Base-by-base conservation (phyloP, 768 basidiomycete genomes). In the Rhodocollybia butyracea region DNA sequence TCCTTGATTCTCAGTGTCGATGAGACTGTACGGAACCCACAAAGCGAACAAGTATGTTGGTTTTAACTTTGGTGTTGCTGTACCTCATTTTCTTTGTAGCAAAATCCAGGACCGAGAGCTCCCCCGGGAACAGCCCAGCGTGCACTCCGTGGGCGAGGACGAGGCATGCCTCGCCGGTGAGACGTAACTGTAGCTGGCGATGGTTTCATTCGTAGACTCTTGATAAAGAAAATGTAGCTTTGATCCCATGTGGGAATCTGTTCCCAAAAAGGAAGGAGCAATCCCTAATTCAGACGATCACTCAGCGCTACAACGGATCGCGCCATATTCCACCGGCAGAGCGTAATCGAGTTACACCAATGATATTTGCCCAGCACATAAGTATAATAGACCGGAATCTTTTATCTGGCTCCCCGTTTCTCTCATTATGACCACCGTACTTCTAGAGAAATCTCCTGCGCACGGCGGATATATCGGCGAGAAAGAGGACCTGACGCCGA, bases 1-100 rank as follows among this genome's bases (percentile, higher is more conserved):
- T 98, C 91, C 71, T 70, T 99, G 68, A 93, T 98, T 62, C 74
- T 99, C 55, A 94, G 91, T 60, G 91, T 99, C 3, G 97, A 99
- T 65, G 97, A 99, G 77, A 99, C 97, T 5, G 94, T 98, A 27
- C 80, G 90, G 60, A 96, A 94, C 67, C 96, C 96, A 2, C 93
- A 96, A 68, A 93, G 89, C 66, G 94, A 96, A 81, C 80, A 83
- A 64, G 94, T 95, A 72, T 63, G 88, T 77, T 2, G 39, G 19
- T 30, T 39, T 22, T 50, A 46, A 36, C 46, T 13, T 38, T 53
- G 40, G 11, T 24, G 17, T 2, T 15, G n/a, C 29, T 17, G 41
- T 56, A 32, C 50, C 55, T 65, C 45, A 75, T 59, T 36, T 46
- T 51, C 51, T 51, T 41, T 51, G 12, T 60, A 93, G 91, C 80